phyloP scores from a whole-genome alignment of 2,329 filamentous ascomycete genomes.

The Beauveria varroae region DNA sequence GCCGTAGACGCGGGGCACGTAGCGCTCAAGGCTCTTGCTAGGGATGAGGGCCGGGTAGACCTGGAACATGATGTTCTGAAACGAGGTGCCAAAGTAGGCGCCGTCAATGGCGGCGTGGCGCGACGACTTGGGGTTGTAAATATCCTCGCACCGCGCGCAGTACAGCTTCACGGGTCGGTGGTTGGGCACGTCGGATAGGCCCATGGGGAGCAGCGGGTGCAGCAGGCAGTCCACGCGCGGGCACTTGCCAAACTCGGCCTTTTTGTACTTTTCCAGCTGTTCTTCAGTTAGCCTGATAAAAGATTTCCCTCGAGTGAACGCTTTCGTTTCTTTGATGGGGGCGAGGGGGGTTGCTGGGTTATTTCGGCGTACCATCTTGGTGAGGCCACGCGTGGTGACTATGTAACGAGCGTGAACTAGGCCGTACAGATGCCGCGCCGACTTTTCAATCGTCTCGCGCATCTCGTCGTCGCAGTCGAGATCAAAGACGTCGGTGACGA shows the following conservation, averaged over 20 bases:
- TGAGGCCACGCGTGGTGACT: slow-evolving; percentile 85
- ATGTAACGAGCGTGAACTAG: slow-evolving; percentile 95
- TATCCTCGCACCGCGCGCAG: slow-evolving; percentile 93
- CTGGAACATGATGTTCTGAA: slow-evolving; percentile 99
- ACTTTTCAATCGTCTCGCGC: slow-evolving; percentile 96
- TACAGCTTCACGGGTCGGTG: slow-evolving; percentile 92
- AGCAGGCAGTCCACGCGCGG: slow-evolving; percentile 91
- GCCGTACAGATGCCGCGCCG: slow-evolving; percentile 88
- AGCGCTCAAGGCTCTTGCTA: slow-evolving; percentile 75
- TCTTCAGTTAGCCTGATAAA: neutral
- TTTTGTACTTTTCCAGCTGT: slow-evolving; percentile 98
- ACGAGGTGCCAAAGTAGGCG: slow-evolving; percentile 95
- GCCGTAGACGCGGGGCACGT: slow-evolving; percentile 85
- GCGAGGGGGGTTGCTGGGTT: neutral
- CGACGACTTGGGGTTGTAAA: slow-evolving; percentile 97
- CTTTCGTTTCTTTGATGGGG: no score
- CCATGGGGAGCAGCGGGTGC: slow-evolving; percentile 90
- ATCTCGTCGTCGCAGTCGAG: slow-evolving; percentile 98
- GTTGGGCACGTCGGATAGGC: slow-evolving; percentile 82
- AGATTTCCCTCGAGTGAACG: neutral
- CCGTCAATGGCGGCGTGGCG: slow-evolving; percentile 93
- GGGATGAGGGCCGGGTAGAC: slow-evolving; percentile 90
- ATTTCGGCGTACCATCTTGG: slow-evolving; percentile 76
- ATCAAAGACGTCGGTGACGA: slow-evolving; percentile 97
- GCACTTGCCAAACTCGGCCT: slow-evolving; percentile 95